phyloP scores from a whole-genome alignment of 352 stramenopile genomes.

The Phytophthora uliginosa region DNA sequence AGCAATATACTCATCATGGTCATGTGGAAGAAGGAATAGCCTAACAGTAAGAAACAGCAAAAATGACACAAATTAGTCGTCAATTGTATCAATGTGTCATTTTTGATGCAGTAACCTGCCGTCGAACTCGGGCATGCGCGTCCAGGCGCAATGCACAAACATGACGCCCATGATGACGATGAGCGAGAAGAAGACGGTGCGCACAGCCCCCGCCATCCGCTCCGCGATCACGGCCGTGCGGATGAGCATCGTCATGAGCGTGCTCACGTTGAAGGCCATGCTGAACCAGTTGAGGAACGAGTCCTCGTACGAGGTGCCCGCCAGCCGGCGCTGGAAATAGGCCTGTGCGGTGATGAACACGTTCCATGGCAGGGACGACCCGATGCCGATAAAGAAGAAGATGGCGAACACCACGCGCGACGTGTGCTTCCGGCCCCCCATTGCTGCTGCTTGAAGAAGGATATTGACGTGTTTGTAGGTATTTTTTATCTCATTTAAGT shows the following conservation, averaged over 20 bases:
- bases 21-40: slow-evolving; percentile 73
- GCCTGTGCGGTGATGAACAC: slow-evolving; percentile 88
- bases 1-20: slow-evolving; percentile 84
- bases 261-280: slow-evolving; percentile 87
- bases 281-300: slow-evolving; percentile 91
- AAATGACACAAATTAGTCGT: not conserved
- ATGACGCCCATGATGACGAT: slow-evolving; percentile 79
- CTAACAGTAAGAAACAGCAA: slow-evolving; percentile 12
- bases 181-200: slow-evolving; percentile 74
- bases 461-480: not conserved
- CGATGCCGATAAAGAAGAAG: slow-evolving; percentile 86
- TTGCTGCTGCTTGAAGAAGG: slow-evolving; percentile 21
- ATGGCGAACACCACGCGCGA: slow-evolving; percentile 68
- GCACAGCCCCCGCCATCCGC: slow-evolving; percentile 66
- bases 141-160: slow-evolving; percentile 77
- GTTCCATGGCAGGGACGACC: slow-evolving; percentile 85
- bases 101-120: slow-evolving; percentile 33
- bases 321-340: slow-evolving; percentile 80
- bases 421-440: slow-evolving; percentile 38
- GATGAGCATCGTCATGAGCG: slow-evolving; percentile 78
- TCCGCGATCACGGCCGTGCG: slow-evolving; percentile 71
- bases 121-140: slow-evolving; percentile 76
- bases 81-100: slow-evolving; percentile 18
- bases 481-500: not conserved
- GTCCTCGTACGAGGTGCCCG: slow-evolving; percentile 71